Evolutionary conservation across 768 basidiomycete species (phyloP).

Genomic region (Trametes cingulata): DNA sequence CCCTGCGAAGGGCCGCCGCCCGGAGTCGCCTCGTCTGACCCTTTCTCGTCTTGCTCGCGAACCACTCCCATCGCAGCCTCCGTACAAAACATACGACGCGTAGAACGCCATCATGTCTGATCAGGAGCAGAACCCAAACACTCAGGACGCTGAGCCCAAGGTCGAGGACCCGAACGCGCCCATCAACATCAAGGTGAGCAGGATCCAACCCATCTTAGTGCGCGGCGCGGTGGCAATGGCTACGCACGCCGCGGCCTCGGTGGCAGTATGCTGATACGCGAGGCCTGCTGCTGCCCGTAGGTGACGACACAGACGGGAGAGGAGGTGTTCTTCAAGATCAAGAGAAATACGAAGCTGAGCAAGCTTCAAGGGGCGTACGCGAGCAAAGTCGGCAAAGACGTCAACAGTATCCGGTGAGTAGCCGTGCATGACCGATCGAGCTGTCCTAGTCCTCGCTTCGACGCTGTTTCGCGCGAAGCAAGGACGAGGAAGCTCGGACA

Average conservation of each 20-base stretch:
- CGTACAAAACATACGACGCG: background rate
- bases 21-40: background rate
- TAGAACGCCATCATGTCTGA: constrained; percentile 51
- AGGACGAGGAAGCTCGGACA: background rate
- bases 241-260: background rate
- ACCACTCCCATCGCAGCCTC: constrained; percentile 3
- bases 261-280: background rate
- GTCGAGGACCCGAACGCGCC: constrained; percentile 59
- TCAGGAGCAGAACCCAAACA: constrained; percentile 37
- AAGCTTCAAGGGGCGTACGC: constrained; percentile 94
- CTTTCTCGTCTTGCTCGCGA: background rate
- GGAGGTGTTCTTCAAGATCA: constrained; percentile 97
- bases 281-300: constrained; percentile 37
- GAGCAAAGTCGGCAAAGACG: constrained; percentile 89
- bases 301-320: constrained; percentile 77
- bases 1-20: background rate
- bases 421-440: background rate
- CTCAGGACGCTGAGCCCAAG: constrained; percentile 49
- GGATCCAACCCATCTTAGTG: background rate
- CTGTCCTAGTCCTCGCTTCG: background rate
- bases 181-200: constrained; percentile 77
- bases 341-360: constrained; percentile 86
- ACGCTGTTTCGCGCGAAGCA: background rate
- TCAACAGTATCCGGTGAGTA: constrained; percentile 79
- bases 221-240: background rate